phyloP scores from a whole-genome alignment of 1,284 basidiomycete genomes.

The Termitomyces sp. region DNA sequence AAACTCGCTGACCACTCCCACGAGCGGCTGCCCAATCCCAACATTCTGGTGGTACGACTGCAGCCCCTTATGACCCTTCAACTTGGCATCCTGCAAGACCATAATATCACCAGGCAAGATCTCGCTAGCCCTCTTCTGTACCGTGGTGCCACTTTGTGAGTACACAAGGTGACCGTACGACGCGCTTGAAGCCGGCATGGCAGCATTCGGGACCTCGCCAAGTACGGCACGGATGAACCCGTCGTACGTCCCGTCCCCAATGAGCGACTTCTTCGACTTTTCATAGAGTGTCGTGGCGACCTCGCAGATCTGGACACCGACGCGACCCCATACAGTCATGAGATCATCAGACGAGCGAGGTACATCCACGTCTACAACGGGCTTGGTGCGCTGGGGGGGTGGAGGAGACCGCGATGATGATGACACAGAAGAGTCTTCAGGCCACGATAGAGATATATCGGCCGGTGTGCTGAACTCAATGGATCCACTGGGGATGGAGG shows the following conservation, averaged over 20 bases:
- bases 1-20: conserved; percentile 78
- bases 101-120: conserved; percentile 85
- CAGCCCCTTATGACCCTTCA: conserved; percentile 86
- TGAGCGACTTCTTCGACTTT: conserved; percentile 67
- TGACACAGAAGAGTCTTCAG: conserved; percentile 25
- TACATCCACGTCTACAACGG: conserved; percentile 21
- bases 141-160: conserved; percentile 59
- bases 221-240: conserved; percentile 74
- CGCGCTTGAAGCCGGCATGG: conserved; percentile 26
- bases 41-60: conserved; percentile 65
- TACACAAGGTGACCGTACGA: conserved; percentile 74
- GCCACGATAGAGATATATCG: conserved; percentile 38
- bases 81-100: conserved; percentile 68
- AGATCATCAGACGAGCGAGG: conserved; percentile 57
- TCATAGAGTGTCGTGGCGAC: conserved; percentile 64
- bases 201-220: conserved; percentile 53
- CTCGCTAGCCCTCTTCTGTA: conserved; percentile 72
- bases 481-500: conserved; percentile 41
- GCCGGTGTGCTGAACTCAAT: conserved; percentile 33
- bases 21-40: conserved; percentile 58
- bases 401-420: conserved; percentile 19
- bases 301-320: conserved; percentile 73
- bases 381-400: conserved; percentile 12
- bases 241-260: conserved; percentile 79
- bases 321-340: conserved; percentile 61